Base-by-base conservation (phyloP, 345 rosid genomes). In the Melaleuca quinquenervia region DNA sequence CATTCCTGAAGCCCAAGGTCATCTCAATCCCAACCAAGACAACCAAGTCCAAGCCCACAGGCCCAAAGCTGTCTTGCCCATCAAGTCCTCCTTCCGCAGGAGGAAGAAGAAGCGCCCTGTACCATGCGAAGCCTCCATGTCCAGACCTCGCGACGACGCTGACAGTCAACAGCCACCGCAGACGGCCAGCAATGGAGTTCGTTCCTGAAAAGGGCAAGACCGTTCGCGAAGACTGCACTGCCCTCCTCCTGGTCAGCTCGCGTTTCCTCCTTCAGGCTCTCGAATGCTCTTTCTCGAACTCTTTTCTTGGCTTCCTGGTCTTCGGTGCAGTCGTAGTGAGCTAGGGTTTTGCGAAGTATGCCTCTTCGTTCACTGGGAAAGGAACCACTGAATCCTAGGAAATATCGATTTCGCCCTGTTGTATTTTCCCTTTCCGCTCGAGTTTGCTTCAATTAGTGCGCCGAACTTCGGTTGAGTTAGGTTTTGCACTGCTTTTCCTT, bases 211-310 rank as follows among this genome's bases (percentile, higher is more conserved):
- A 94, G 86, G 98, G 92, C 76, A 94, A 92, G 86, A 89, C 83
- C 22, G 84, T 87, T n/a, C 86, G 85, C 84, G 86, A 89, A 82
- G 94, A 95, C 12, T 94, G 95, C 91, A 89, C 96, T 14, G 91
- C 93, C 84, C 91, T 96, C 26, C 75, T 96, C 84, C 91, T 96
- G 93, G 98, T 95, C 58, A 62, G 91, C 89, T 84, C 24, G 12
- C 27, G 13, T 52, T 74, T 74, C 14, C 27, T 76, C 52, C 41
- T 36, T 60, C 36, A 24, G 60, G 14, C 54, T 50, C 41, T 82
- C 58, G 0, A 18, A 52, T 54, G 44, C 50, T 52, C 21, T 10
- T 82, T 7, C 55, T 52, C 9, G 52, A 48, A 48, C 16, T 82
- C 54, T 6, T 27, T 51, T 82, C 1, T 82, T 52, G 36, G 12